Evolutionary conservation across 768 basidiomycete species (phyloP).

Genomic region (Pleurotus tuber-regium): DNA sequence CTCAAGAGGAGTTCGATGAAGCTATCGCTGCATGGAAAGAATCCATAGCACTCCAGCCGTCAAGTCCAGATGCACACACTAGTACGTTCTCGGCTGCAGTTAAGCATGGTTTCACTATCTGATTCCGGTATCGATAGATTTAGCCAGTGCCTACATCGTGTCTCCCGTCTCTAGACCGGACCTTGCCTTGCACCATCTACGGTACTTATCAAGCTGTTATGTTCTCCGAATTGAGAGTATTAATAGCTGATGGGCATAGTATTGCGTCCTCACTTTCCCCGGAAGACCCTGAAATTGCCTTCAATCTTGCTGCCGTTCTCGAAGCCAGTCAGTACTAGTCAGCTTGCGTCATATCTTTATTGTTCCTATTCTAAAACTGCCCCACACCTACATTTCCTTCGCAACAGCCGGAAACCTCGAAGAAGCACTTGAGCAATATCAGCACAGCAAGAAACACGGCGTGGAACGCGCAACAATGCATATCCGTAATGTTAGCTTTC

Average conservation of each 20-base stretch:
- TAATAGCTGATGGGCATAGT: conserved; percentile 37
- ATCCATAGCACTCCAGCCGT: conserved; percentile 76
- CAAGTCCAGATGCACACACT: conserved; percentile 84
- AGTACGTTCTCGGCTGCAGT: conserved; percentile 47
- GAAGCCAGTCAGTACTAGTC: conserved; percentile 69
- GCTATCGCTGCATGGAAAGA: conserved; percentile 88
- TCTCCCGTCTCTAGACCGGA: conserved; percentile 78
- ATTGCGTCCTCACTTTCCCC: conserved; percentile 81
- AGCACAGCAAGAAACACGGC: conserved; percentile 72
- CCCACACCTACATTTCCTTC: too few relatives aligned
- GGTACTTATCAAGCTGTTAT: conserved; percentile 44
- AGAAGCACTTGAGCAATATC: conserved; percentile 80
- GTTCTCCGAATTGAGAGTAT: conserved; percentile 24
- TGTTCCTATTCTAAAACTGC: conserved; percentile 35
- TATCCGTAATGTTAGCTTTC: conserved; percentile 67
- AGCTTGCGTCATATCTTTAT: conserved; percentile 17
- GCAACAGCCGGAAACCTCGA: conserved; percentile 71
- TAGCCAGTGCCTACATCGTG: conserved; percentile 88
- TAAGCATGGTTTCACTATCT: not conserved
- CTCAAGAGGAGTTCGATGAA: conserved; percentile 82
- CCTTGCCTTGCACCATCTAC: conserved; percentile 81
- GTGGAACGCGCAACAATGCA: conserved; percentile 82
- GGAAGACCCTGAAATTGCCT: conserved; percentile 88
- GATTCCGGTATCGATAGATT: conserved; percentile 45
- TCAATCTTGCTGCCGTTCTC: conserved; percentile 87